Conservation (phyloP, 768 basidiomycete species). For the Lanmaoa pseudosensibilis region DNA sequence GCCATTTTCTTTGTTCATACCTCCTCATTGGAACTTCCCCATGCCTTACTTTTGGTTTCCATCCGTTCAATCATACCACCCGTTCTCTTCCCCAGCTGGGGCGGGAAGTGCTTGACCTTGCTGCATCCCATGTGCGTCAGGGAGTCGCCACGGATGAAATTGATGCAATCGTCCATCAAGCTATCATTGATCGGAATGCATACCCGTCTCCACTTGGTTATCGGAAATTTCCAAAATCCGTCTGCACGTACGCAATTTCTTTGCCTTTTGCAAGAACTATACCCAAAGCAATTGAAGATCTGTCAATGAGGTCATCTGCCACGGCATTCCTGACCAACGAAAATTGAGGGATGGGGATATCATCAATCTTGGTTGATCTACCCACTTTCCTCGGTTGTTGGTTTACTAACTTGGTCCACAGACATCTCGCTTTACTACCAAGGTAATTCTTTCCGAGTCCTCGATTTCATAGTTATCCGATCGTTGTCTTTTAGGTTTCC, state of each 20-base stretch:
- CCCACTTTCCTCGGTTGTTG: constrained; percentile 7
- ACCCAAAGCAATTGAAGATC: constrained; percentile 49
- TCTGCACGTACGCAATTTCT: constrained; percentile 77
- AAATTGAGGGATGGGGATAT: constrained; percentile 91
- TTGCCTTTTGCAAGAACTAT: constrained; percentile 1
- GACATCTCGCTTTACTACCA: constrained; percentile 81
- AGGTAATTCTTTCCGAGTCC: constrained; percentile 43
- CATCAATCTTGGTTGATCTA: constrained; percentile 77
- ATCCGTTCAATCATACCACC: not conserved
- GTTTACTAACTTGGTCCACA: constrained; percentile 32
- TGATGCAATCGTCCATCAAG: constrained; percentile 91
- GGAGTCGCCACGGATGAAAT: constrained; percentile 96
- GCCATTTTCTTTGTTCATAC: not conserved
- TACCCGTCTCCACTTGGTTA: constrained; percentile 97
- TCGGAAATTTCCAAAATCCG: constrained; percentile 87
- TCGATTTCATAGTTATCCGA: not conserved
- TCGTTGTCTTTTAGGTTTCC: constrained; percentile 57
- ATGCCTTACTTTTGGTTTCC: not conserved
- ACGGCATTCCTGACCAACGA: constrained; percentile 90
- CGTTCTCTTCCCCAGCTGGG: constrained; percentile 54
- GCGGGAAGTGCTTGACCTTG: constrained; percentile 90
- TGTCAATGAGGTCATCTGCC: constrained; percentile 95
- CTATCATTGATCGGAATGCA: constrained; percentile 82
- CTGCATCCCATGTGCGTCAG: constrained; percentile 82
- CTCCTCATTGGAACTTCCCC: not conserved